Percentiles rank a stretch among this genome's conserved stretches.
Conservation (phyloP, 805 yeast species). For the Saturnispora besseyi region DNA sequence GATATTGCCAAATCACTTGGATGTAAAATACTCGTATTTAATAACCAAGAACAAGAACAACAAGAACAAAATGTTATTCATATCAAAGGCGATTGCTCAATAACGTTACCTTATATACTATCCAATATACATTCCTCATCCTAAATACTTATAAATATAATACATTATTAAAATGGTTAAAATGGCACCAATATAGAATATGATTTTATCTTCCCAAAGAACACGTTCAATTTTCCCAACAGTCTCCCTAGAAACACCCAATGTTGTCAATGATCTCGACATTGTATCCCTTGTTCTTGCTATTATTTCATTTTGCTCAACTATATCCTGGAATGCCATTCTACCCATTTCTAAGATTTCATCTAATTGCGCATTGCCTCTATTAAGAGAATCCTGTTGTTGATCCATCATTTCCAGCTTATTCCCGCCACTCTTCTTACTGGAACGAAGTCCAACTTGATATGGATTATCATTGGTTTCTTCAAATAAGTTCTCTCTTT, state of each 20-base stretch:
- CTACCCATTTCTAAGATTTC: conserved; percentile 87
- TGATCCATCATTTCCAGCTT: conserved; percentile 57
- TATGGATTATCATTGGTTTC: conserved; percentile 41
- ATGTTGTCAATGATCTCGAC: conserved; percentile 60
- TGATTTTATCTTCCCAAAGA: conserved; percentile 76
- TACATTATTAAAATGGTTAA: conserved; percentile 28
- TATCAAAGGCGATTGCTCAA: background rate
- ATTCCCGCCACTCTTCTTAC: conserved; percentile 15
- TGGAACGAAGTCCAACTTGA: conserved; percentile 20
- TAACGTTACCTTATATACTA: background rate
- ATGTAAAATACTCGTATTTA: background rate
- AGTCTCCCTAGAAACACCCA: conserved; percentile 83
- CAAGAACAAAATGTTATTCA: background rate
- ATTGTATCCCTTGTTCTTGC: conserved; percentile 53
- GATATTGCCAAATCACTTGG: background rate
- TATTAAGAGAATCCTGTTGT: conserved; percentile 37
- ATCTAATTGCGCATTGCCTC: conserved; percentile 78
- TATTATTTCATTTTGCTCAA: conserved; percentile 72
- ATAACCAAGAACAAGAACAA: background rate
- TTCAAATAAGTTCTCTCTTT: background rate
- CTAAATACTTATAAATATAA: background rate
- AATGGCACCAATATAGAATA: conserved; percentile 69
- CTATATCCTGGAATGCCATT: conserved; percentile 73
- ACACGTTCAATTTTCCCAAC: conserved; percentile 71
- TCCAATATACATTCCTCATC: background rate